These are phyloP conservation scores for Thalassiosira pacifica DNA, from an alignment of 352 stramenopile genomes.

Conservation along the genomic window DNA sequence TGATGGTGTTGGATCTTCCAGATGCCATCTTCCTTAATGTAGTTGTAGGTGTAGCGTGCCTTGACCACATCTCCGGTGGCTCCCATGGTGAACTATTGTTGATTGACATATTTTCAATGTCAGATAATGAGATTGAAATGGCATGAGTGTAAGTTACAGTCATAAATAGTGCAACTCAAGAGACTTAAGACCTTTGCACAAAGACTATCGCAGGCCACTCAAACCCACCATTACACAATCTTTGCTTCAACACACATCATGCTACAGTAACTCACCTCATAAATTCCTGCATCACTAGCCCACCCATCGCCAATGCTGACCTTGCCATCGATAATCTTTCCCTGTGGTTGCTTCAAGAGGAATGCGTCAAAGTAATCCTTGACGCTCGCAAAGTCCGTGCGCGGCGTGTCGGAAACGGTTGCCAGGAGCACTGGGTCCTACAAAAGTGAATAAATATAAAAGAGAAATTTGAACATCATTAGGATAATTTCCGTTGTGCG, in stretches of 20 bases:
- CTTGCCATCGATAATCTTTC: slow-evolving; percentile 57
- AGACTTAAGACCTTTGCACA: slow-evolving; percentile 35
- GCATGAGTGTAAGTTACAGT: no score
- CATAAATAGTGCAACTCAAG: slow-evolving; percentile 41
- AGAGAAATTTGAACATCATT: no score
- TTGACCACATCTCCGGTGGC: slow-evolving; percentile 50
- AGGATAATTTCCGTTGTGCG: no score
- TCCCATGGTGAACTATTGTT: slow-evolving; percentile 61
- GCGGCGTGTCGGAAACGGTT: slow-evolving; percentile 60
- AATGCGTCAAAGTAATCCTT: slow-evolving; percentile 77
- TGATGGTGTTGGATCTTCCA: slow-evolving; percentile 81
- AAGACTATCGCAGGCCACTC: no score
- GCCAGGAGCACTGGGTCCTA: slow-evolving; percentile 60
- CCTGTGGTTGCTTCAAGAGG: slow-evolving; percentile 66
- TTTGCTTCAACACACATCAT: not conserved
- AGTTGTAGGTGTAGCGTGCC: slow-evolving; percentile 71
- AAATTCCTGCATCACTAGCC: slow-evolving; percentile 68
- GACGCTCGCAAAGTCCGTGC: slow-evolving; percentile 51
- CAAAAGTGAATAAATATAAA: no score
- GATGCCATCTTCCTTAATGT: slow-evolving; percentile 69
- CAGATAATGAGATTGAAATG: no score
- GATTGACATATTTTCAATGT: no score
- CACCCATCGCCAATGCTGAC: slow-evolving; percentile 46
- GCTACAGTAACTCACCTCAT: slow-evolving; percentile 49
- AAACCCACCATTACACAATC: no score